These are phyloP conservation scores for Fusarium sp. DNA, from an alignment of 2,329 filamentous ascomycete genomes.

Conservation along the genomic window DNA sequence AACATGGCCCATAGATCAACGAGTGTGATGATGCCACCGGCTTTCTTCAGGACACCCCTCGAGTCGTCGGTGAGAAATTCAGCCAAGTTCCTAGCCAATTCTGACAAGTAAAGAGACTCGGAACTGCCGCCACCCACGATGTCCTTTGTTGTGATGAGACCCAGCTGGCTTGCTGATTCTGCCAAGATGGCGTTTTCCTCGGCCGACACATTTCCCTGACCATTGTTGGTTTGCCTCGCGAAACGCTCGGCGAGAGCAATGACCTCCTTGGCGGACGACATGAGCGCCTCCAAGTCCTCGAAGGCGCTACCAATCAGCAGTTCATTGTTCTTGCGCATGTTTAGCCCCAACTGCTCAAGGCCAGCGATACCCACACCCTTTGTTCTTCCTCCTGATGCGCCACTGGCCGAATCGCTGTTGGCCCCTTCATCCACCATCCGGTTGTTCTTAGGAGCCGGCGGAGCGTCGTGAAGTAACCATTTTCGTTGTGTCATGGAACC, in stretches of 20 bases:
- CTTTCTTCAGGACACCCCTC: constrained; percentile 81
- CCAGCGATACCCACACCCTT: constrained; percentile 92
- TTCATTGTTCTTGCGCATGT: constrained; percentile 93
- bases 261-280: constrained; percentile 98
- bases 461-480: constrained; percentile 93
- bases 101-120: constrained; percentile 90
- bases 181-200: constrained; percentile 84
- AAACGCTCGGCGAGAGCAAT: constrained; percentile 93
- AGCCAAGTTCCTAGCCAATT: constrained; percentile 86
- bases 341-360: constrained; percentile 87
- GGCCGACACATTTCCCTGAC: constrained; percentile 71
- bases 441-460: constrained; percentile 82
- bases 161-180: constrained; percentile 84
- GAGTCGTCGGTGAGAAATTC: constrained; percentile 92
- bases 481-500: constrained; percentile 91
- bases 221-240: constrained; percentile 75
- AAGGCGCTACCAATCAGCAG: constrained; percentile 94
- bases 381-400: constrained; percentile 51
- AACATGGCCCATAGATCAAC: constrained; percentile 96
- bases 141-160: constrained; percentile 94
- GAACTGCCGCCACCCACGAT: constrained; percentile 85
- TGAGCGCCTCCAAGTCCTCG: constrained; percentile 94
- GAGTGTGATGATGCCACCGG: constrained; percentile 90
- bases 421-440: constrained; percentile 55
- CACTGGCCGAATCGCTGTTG: constrained; percentile 47